These are phyloP conservation scores for Aphanomyces cochlioides DNA, from an alignment of 352 stramenopile genomes.

Conservation along the genomic window DNA sequence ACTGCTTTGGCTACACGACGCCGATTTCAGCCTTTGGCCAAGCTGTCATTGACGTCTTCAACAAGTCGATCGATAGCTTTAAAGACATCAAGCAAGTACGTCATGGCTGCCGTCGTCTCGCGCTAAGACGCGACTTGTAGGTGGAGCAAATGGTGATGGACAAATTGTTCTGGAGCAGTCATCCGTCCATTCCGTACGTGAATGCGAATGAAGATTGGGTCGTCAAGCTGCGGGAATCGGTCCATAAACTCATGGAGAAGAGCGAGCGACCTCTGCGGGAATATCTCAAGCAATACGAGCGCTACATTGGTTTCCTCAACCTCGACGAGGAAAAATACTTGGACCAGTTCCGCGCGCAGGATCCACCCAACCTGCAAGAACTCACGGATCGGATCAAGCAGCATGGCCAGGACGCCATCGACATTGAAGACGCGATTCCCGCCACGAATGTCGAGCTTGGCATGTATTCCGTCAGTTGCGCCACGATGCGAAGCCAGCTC, in stretches of 20 bases:
- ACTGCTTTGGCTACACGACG: conserved; percentile 67
- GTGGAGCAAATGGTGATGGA: conserved; percentile 91
- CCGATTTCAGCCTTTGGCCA: conserved; percentile 56
- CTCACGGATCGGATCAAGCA: conserved; percentile 78
- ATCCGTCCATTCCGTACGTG: conserved; percentile 83
- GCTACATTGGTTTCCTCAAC: conserved; percentile 86
- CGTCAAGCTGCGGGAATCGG: conserved; percentile 47
- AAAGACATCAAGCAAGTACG: conserved; percentile 75
- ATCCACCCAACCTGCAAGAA: conserved; percentile 59
- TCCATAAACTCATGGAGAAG: conserved; percentile 57
- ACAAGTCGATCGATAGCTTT: conserved; percentile 75
- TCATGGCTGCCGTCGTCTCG: background rate
- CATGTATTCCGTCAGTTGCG: conserved; percentile 81
- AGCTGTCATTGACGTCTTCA: conserved; percentile 60
- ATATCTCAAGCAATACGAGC: conserved; percentile 82
- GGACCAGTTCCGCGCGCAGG: conserved; percentile 62
- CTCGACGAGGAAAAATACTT: conserved; percentile 87
- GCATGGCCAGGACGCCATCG: conserved; percentile 56
- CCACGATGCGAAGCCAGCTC: conserved; percentile 57
- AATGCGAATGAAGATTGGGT: conserved; percentile 87
- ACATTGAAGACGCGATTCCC: conserved; percentile 57
- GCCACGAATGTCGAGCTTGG: conserved; percentile 65
- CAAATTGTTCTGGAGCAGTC: conserved; percentile 92
- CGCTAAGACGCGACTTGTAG: background rate
- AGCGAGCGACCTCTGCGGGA: conserved; percentile 50